Percentiles rank a stretch among this genome's conserved stretches.
phyloP scores from a whole-genome alignment of 2,329 filamentous ascomycete species.

The Raffaelea ambrosiae region DNA sequence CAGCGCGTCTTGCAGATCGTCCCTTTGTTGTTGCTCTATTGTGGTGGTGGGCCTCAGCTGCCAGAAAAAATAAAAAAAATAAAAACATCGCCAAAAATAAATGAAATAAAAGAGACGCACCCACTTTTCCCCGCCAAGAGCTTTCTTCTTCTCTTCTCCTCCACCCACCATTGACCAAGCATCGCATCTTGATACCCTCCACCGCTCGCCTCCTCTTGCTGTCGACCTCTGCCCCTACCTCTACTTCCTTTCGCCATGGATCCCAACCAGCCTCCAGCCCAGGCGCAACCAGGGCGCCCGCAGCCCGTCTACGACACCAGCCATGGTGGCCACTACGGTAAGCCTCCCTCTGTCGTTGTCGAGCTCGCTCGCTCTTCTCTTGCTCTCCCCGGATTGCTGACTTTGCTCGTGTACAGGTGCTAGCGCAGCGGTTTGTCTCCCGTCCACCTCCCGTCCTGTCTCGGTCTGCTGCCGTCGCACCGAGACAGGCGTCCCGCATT shows the following conservation, averaged over 20 bases:
- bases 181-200: constrained; percentile 1
- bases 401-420: constrained; percentile 40
- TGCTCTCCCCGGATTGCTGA: constrained; percentile 12
- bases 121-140: too few relatives aligned
- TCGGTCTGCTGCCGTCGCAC: neutral
- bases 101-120: too few relatives aligned
- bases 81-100: too few relatives aligned
- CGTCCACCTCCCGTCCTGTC: neutral
- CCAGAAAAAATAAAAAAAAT: too few relatives aligned
- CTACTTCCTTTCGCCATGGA: constrained; percentile 52
- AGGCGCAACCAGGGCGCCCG: constrained; percentile 48
- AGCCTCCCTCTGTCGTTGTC: constrained; percentile 18
- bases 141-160: neutral
- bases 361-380: neutral
- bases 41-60: too few relatives aligned
- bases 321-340: constrained; percentile 73
- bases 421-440: constrained; percentile 53
- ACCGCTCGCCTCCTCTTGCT: too few relatives aligned
- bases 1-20: too few relatives aligned
- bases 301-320: constrained; percentile 63
- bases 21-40: too few relatives aligned
- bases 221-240: too few relatives aligned
- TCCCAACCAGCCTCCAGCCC: constrained; percentile 41
- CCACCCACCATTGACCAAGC: neutral
- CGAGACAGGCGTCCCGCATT: too few relatives aligned